Evolutionary conservation across 768 basidiomycete genomes (phyloP), one percentile per base, ranked within the genome.

Genomic region (Rubroboletus satanas): DNA sequence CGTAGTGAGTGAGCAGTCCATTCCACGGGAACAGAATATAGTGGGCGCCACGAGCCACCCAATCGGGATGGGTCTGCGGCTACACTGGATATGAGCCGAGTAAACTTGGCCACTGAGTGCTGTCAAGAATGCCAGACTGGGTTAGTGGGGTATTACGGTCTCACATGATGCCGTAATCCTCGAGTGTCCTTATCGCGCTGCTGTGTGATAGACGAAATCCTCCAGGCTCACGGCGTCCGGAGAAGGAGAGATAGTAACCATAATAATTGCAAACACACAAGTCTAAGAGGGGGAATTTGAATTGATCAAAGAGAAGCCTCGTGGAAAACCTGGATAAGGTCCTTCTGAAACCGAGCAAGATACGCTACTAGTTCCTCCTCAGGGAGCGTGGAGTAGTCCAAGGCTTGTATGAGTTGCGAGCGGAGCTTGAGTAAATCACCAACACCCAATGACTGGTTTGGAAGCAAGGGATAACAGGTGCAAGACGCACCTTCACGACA

Each of bases 341-440:
- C 86, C 55, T 74, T 80, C 66, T 93, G 91, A 61, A 93, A 79
- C 26, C 82, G 76, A 45, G 76, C 75, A 37, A 93, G 74, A 64
- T 90, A 90, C 4, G 74, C 72, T 17, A 82, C 66, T 1, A 93
- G 73, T 44, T 90, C 90, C 56, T 78, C 76, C 51, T 87, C 84
- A 1, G 89, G 88, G 31, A 93, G 78, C 3, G 84, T 77, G 17
- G 90, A 90, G 61, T 91, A 74, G 29, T 88, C 82, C 38, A 83
- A 70, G 0, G 84, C 87, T 71, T 94, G 90, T 1, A 73, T 80
- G 15, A 94, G 80, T 62, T 92, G 87, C 0, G 86, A 85, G 50
- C 80, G 79, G 38, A 92, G 79, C 88, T 91, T 63, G n/a, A 36
- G 39, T 12, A 53, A 18, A 14, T n/a, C 23, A 32, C 32, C 35